Conservation (phyloP, 768 basidiomycete species). For the Calocera cornea region DNA sequence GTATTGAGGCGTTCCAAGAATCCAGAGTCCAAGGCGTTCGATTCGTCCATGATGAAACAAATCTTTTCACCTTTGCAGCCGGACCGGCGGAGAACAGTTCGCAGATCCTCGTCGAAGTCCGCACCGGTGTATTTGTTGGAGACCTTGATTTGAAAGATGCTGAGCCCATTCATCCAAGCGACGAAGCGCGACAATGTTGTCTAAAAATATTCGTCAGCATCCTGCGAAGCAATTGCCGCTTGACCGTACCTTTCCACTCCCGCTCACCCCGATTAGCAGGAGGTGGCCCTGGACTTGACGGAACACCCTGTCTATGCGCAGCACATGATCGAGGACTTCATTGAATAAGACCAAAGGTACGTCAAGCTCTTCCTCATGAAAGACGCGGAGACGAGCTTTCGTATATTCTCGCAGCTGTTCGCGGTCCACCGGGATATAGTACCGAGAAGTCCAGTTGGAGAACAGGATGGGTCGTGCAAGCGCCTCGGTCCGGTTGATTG, state of each 20-base stretch:
- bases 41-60: constrained; percentile 99
- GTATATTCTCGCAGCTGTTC: constrained; percentile 90
- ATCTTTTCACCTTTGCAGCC: constrained; percentile 99
- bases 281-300: constrained; percentile 95
- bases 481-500: constrained; percentile 76
- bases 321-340: constrained; percentile 93
- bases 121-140: constrained; percentile 98
- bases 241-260: constrained; percentile 79
- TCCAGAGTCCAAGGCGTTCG: constrained; percentile 95
- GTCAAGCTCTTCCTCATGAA: constrained; percentile 97
- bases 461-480: constrained; percentile 82
- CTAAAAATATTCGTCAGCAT: constrained; percentile 29
- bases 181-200: constrained; percentile 96
- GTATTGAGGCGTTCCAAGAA: constrained; percentile 99
- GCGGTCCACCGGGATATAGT: constrained; percentile 90
- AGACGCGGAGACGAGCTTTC: constrained; percentile 91
- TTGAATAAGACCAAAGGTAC: constrained; percentile 97
- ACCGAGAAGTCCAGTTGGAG: constrained; percentile 97
- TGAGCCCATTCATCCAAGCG: constrained; percentile 99
- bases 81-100: constrained; percentile 83
- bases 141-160: constrained; percentile 99
- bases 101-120: constrained; percentile 95
- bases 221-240: too few species aligned
- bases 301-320: constrained; percentile 97
- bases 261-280: constrained; percentile 92